Base-by-base conservation (phyloP, 345 rosid genomes). In the Orychophragmus violaceus region DNA sequence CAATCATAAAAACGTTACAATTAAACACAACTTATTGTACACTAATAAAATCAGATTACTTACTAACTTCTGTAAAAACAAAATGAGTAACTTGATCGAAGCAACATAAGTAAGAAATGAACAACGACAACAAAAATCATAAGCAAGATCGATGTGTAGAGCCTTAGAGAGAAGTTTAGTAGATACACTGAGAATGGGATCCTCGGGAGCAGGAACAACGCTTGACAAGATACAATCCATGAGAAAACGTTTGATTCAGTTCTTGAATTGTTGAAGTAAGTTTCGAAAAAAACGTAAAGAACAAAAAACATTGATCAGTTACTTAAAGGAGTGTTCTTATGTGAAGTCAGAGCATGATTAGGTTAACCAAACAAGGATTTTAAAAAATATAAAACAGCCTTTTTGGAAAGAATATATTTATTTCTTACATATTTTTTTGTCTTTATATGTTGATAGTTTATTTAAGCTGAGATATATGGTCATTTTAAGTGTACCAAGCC, bases 161-260 rank as follows among this genome's bases (percentile, higher is more conserved):
- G 58, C 21, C 35, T 27, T 16, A 29, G 23, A 53, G 21, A 28
- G 23, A 29, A 53, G 7, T 8, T 32, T 54, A 28, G 8, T 29
- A 16, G 8, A 35, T 76, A 84, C 88, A 66, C 82, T 83, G 6
- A 80, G 75, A 69, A 78, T 67, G 13, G 86, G 84, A 74, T 84
- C 85, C 64, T 81, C 80, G 0, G 88, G 84, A 44, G 84, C 83
- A 21, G 68, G 72, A 50, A 48, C 74, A 24, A 84, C 22, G 27
- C 14, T 59, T 61, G 64, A 77, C 62, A 84, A 82, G 7, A 78
- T 81, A 16, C 84, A 84, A 36, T 61, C 72, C 77, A 81, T 78
- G 30, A 39, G 68, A 17, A 10, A 37, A 33, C 0, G 32, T 49
- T 25, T 33, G 25, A 39, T 23, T 9, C 45, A 23, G 62, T 32